Percentiles rank a stretch among this genome's conserved stretches.
These are phyloP conservation scores for Neurospora crassa DNA, from an alignment of 2,329 filamentous ascomycete genomes.

Conservation along the genomic window DNA sequence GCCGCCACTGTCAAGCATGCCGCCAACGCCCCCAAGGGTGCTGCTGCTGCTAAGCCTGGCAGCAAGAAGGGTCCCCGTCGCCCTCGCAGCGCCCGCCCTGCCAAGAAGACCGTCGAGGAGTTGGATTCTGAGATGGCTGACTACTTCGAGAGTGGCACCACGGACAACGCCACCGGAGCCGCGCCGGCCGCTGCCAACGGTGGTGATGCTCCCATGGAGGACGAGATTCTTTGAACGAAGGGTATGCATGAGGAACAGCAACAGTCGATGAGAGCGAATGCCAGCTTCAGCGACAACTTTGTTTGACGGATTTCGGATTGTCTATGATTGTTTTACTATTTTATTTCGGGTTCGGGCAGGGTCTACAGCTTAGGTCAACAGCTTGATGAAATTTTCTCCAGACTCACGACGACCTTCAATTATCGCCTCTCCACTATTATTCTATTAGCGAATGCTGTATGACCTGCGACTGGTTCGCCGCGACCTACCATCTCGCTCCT, in stretches of 20 bases:
- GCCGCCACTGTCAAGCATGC: slow-evolving; percentile 65
- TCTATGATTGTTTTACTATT: background rate
- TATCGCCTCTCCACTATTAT: background rate
- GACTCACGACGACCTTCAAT: background rate
- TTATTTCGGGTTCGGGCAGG: background rate
- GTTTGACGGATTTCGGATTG: background rate
- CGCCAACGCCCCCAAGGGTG: slow-evolving; percentile 34
- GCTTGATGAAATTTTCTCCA: background rate
- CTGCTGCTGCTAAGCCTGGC: slow-evolving; percentile 29
- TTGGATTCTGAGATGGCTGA: slow-evolving; percentile 96
- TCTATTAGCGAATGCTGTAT: background rate
- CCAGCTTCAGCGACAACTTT: background rate
- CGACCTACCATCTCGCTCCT: background rate
- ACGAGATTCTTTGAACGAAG: slow-evolving; percentile 44
- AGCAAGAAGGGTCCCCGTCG: slow-evolving; percentile 39
- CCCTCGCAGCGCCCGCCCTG: slow-evolving; percentile 51
- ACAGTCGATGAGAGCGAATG: background rate
- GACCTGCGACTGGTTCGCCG: background rate
- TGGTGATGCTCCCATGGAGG: slow-evolving; percentile 56
- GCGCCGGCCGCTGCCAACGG: slow-evolving; percentile 28
- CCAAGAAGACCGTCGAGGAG: slow-evolving; percentile 88
- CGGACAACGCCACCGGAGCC: slow-evolving; percentile 34
- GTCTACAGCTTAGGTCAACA: background rate
- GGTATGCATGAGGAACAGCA: background rate
- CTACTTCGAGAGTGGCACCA: slow-evolving; percentile 58